Percentiles rank a stretch among this genome's conserved stretches.
phyloP scores from a whole-genome alignment of 1,139 yeast genomes.

The Pichia sp. region DNA sequence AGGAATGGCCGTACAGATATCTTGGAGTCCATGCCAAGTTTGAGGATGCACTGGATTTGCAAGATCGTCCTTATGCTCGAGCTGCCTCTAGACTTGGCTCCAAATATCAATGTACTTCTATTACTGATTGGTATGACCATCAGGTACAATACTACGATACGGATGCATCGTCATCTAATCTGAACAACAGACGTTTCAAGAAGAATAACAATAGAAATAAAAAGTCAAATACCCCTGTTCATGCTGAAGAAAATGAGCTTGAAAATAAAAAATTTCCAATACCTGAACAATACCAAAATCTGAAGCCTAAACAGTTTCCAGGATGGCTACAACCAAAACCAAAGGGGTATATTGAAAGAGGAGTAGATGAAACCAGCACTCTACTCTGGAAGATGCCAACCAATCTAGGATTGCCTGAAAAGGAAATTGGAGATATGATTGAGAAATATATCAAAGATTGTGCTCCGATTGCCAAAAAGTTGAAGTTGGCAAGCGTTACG shows the following conservation, averaged over 20 bases:
- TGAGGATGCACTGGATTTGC: slow-evolving; percentile 75
- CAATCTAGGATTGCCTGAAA: background rate
- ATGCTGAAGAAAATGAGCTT: slow-evolving; percentile 15
- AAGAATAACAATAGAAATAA: slow-evolving; percentile 20
- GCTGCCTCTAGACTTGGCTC: slow-evolving; percentile 77
- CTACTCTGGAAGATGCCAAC: slow-evolving; percentile 59
- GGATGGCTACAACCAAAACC: slow-evolving; percentile 79
- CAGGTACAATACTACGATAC: slow-evolving; percentile 65
- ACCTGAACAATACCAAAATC: slow-evolving; percentile 45
- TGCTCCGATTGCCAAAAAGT: slow-evolving; percentile 49
- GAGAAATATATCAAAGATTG: slow-evolving; percentile 56
- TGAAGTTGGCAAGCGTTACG: slow-evolving; percentile 42
- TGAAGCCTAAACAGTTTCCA: slow-evolving; percentile 49
- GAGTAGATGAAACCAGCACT: slow-evolving; percentile 66
- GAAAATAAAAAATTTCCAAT: slow-evolving; percentile 36
- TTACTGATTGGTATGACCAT: slow-evolving; percentile 65
- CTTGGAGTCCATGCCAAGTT: slow-evolving; percentile 71
- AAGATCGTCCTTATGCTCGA: slow-evolving; percentile 78
- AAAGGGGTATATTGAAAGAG: slow-evolving; percentile 80
- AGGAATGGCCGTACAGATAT: slow-evolving; percentile 80
- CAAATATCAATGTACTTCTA: slow-evolving; percentile 63
- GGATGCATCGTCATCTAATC: slow-evolving; percentile 10
- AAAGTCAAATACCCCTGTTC: slow-evolving; percentile 21
- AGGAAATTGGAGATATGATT: slow-evolving; percentile 35
- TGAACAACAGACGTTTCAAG: slow-evolving; percentile 18